A percentile compares a stretch with the other conserved stretches of the same genome.
These are phyloP conservation scores for Phytophthora rubi DNA, from an alignment of 352 stramenopile genomes.

Conservation along the genomic window DNA sequence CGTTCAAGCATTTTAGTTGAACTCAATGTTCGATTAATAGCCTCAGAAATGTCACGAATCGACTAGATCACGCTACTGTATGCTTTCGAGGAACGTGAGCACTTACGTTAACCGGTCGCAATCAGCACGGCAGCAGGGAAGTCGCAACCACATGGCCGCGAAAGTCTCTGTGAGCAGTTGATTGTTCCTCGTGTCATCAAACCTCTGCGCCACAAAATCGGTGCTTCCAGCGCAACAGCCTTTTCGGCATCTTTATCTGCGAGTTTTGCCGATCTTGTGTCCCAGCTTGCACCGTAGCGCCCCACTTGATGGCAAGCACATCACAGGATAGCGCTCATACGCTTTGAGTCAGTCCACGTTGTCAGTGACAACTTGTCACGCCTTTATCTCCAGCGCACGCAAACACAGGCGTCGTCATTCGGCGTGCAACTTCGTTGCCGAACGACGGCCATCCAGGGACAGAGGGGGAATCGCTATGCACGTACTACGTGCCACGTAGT, in stretches of 20 bases:
- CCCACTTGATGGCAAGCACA: neutral
- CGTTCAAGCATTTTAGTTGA: constrained; percentile 22
- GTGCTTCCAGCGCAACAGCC: constrained; percentile 30
- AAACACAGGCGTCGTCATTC: constrained; percentile 9
- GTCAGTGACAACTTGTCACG: too few relatives aligned
- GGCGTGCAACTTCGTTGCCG: constrained; percentile 5
- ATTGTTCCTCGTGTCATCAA: constrained; percentile 22
- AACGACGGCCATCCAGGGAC: neutral
- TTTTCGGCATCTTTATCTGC: constrained; percentile 3
- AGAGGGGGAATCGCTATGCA: constrained; percentile 1
- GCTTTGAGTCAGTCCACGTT: neutral
- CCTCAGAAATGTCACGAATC: constrained; percentile 5
- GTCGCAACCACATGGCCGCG: constrained; percentile 13
- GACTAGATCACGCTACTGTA: neutral
- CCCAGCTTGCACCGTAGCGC: neutral
- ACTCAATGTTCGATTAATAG: neutral
- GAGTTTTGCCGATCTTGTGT: neutral
- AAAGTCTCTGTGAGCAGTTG: constrained; percentile 28
- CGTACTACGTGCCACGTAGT: neutral
- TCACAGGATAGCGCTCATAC: neutral
- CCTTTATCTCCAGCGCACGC: neutral
- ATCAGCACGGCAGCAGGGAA: constrained; percentile 24
- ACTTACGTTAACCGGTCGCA: constrained; percentile 21
- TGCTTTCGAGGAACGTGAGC: constrained; percentile 2
- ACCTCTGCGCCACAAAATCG: constrained; percentile 18